Evolutionary conservation across 148 eudicot species (phyloP), one percentile per base, ranked within the genome.

Genomic region (Rhododendron vialii): DNA sequence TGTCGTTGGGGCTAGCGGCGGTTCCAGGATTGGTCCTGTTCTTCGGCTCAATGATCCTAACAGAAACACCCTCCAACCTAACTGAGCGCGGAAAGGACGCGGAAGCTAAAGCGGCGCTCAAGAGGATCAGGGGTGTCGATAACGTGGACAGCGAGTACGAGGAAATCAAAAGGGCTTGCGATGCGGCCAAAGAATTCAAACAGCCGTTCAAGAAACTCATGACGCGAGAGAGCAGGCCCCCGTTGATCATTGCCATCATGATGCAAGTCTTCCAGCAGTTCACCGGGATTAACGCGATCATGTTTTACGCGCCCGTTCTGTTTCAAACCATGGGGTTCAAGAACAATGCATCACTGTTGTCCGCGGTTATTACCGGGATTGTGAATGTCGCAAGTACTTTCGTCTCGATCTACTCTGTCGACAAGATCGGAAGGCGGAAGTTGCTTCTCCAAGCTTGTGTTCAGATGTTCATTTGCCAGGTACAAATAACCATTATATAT

Each of bases 251-350:
- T 7, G 91, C 86, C 6, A 82, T 88, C 0, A 1, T 51, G 15
- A 77, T 93, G 51, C 95, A 93, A 65, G 84, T 93, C 0, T 93
- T 93, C 87, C 95, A 93, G 75, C 95, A 93, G 75, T 77, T 92
- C 50, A 93, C 95, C 0, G 95, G 95, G 51, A 93, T 93, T 18
- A 93, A 93, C 55, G 95, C 93, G 1, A 86, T 93, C n/a, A 93
- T 93, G 95, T 93, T 93, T 73, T 93, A 93, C 73, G 92, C 94
- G 4, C 95, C 94, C 0, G 90, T 93, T 0, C 33, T 93, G 71
- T 93, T 93, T 84, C 94, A 91, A 20, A 93, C 95, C 7, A 33
- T 93, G 41, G 94, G 95, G 13, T 91, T 93, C 86, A 87, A 89
- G 83, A 67, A 51, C 75, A 83, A 91, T 14, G 95, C 90, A 1